Base-by-base conservation (phyloP, 2,329 filamentous ascomycete genomes). In the Didymosphaeria variabile region DNA sequence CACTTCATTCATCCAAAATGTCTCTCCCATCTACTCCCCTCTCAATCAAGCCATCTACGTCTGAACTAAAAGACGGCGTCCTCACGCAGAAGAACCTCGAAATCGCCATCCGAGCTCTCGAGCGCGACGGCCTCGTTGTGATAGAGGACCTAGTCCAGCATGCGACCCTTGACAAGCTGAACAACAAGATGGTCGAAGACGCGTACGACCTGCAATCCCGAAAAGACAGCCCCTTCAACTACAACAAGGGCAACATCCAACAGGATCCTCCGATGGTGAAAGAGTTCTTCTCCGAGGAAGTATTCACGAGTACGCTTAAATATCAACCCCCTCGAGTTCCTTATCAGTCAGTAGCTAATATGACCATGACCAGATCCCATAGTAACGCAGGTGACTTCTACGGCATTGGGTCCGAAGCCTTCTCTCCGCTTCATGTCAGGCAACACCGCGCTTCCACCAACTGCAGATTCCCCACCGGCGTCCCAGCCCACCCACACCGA, bases 161-260 rank as follows among this genome's bases (percentile, higher is more conserved):
- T 63, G 69, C 77, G 0, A 71, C 82, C n/a, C 74, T 90, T 3
- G 85, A 89, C 66, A 67, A 69, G 7, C 76, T 90, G 40, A 89
- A 90, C 67, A 63, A 67, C 49, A 86, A 84, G 64, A 90, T 90
- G 87, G 80, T 86, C 1, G 38, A 84, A 49, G 87, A 90, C 70
- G 87, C 87, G 1, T 79, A 79, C 2, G 68, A 73, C 3, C 77
- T 90, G 2, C 84, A 85, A 59, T 78, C 77, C 0, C 76, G 79
- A 34, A 85, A 86, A 1, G 81, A 87, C 21, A 80, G 86, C 17
- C 82, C 83, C 0, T 90, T 84, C 78, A 89, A 89, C 66, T 89
- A 89, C 69, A 88, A 89, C 67, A 82, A 82, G 51, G 86, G 85
- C 1, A 90, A 88, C 63, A 78, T 88, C 36, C 87, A 89, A 63